phyloP scores from a whole-genome alignment of 2,329 filamentous ascomycete species.

The Phialocephala subalpina region DNA sequence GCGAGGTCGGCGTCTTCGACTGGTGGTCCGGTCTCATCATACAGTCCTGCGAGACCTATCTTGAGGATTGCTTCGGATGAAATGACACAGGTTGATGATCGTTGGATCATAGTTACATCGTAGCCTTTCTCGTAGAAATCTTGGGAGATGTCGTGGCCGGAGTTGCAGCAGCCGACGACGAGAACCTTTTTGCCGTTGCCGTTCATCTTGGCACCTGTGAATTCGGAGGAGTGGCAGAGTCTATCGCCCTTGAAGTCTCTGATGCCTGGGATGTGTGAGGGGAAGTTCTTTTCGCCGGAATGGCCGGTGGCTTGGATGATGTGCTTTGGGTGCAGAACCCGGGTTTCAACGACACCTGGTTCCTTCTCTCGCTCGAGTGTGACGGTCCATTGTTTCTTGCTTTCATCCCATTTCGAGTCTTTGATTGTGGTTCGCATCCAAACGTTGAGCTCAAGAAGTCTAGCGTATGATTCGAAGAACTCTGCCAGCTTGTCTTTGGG shows the following conservation, averaged over 20 bases:
- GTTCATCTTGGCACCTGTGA: conserved; percentile 58
- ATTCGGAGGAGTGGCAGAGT: conserved; percentile 69
- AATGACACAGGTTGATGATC: conserved; percentile 70
- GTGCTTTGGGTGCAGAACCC: conserved; percentile 33
- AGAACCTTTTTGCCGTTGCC: conserved; percentile 65
- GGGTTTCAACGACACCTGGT: conserved; percentile 36
- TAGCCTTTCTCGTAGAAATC: conserved; percentile 73
- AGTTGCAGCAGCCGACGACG: conserved; percentile 74
- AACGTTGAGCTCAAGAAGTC: conserved; percentile 71
- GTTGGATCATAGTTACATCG: conserved; percentile 74
- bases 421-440: conserved; percentile 64
- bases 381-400: conserved; percentile 61
- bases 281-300: conserved; percentile 60
- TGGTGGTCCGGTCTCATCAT: conserved; percentile 49
- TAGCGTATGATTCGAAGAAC: conserved; percentile 72
- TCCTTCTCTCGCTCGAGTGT: conserved; percentile 53
- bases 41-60: conserved; percentile 53
- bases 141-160: conserved; percentile 73
- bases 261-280: conserved; percentile 52
- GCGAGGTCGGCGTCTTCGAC: conserved; percentile 72
- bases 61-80: conserved; percentile 56
- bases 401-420: conserved; percentile 58
- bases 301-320: conserved; percentile 39
- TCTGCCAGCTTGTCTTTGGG: conserved; percentile 76
- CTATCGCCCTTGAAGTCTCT: conserved; percentile 63